phyloP scores from a whole-genome alignment of 2,329 filamentous ascomycete species.

The Macroventuria anomochaeta region DNA sequence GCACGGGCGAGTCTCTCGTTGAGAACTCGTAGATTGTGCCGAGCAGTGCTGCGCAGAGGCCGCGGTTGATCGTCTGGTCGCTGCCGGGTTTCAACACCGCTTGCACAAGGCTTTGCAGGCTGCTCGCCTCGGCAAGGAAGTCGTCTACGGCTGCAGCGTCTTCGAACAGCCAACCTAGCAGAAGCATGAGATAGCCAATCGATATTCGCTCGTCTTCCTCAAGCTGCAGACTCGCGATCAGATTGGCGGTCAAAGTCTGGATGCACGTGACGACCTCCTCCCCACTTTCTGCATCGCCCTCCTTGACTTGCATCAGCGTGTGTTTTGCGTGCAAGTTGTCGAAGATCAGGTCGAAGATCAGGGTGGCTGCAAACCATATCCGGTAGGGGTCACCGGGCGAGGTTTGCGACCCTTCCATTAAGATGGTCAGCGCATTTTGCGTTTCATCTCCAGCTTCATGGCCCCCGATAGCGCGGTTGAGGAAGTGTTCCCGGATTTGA shows the following conservation, averaged over 20 bases:
- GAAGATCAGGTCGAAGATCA: constrained; percentile 84
- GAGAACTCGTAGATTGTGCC: constrained; percentile 96
- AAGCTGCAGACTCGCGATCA: constrained; percentile 79
- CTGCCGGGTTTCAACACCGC: constrained; percentile 62
- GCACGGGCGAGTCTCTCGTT: constrained; percentile 92
- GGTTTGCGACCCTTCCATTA: constrained; percentile 71
- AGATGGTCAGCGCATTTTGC: constrained; percentile 84
- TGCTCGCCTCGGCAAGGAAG: constrained; percentile 89
- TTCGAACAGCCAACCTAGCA: constrained; percentile 90
- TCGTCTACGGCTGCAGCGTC: constrained; percentile 91
- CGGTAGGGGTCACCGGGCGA: constrained; percentile 79
- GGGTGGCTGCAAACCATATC: constrained; percentile 85
- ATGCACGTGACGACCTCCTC: constrained; percentile 96
- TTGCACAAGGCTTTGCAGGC: constrained; percentile 84
- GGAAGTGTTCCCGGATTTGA: constrained; percentile 83
- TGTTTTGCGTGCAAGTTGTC: constrained; percentile 81
- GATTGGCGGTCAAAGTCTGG: constrained; percentile 83
- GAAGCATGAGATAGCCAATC: constrained; percentile 86
- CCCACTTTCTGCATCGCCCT: constrained; percentile 85
- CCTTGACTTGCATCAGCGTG: constrained; percentile 79
- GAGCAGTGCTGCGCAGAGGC: constrained; percentile 81
- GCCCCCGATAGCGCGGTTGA: constrained; percentile 86
- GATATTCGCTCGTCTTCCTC: constrained; percentile 79
- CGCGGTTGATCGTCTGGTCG: constrained; percentile 74
- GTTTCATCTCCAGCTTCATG: constrained; percentile 81